A percentile compares a stretch with the other conserved stretches of the same genome.
Evolutionary conservation across 768 basidiomycete species (phyloP).

Genomic region (Termitomyces sp.): DNA sequence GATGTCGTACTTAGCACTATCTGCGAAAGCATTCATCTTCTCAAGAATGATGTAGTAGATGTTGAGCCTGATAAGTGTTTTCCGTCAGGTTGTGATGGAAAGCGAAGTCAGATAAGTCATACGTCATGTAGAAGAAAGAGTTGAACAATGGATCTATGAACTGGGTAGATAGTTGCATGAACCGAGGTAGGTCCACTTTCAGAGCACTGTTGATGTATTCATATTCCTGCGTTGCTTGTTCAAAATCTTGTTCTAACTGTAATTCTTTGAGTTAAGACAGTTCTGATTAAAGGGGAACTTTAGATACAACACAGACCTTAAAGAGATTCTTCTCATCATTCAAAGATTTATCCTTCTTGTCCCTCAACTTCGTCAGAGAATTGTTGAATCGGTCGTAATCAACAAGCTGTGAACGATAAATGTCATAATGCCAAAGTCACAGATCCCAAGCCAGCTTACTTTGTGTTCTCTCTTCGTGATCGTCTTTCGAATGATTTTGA

Average conservation of each 20-base stretch:
- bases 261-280: constrained; percentile 9
- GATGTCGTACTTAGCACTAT: constrained; percentile 70
- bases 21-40: constrained; percentile 85
- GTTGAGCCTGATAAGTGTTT: constrained; percentile 57
- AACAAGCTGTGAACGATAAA: constrained; percentile 44
- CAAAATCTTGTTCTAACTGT: constrained; percentile 94
- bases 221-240: constrained; percentile 86
- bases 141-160: constrained; percentile 98
- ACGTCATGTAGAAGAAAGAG: constrained; percentile 99
- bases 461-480: constrained; percentile 98
- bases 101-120: constrained; percentile 26
- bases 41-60: constrained; percentile 93
- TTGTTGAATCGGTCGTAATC: constrained; percentile 98
- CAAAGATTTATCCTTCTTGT: constrained; percentile 97
- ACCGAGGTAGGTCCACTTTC: constrained; percentile 91
- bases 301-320: constrained; percentile 57
- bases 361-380: constrained; percentile 88
- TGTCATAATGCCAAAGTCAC: background rate
- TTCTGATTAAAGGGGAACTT: background rate
- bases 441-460: constrained; percentile 39
- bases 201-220: constrained; percentile 87
- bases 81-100: background rate
- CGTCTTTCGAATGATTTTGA: constrained; percentile 89
- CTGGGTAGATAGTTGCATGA: constrained; percentile 79
- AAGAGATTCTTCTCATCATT: constrained; percentile 96